Conservation (phyloP, 2,329 filamentous ascomycete genomes). For the Pseudogymnoascus sp. region DNA sequence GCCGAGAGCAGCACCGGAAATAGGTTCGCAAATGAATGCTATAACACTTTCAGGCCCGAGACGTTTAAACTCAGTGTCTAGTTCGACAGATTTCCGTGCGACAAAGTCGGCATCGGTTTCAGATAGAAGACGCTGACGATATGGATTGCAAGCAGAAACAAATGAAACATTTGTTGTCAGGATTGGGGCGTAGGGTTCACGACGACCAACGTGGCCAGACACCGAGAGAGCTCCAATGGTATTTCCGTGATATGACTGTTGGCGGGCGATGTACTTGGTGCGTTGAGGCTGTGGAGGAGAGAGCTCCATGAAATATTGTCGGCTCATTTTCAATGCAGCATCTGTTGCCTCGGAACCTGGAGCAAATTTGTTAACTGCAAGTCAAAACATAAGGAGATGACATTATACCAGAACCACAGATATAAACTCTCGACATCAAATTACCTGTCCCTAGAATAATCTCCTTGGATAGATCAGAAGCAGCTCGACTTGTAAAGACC, state of each 20-base stretch:
- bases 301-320: conserved; percentile 58
- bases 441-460: conserved; percentile 34
- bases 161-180: conserved; percentile 46
- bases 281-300: conserved; percentile 42
- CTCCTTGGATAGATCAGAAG: conserved; percentile 40
- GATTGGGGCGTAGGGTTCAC: conserved; percentile 49
- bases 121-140: conserved; percentile 43
- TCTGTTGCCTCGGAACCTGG: conserved; percentile 62
- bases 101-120: conserved; percentile 52
- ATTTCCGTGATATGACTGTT: conserved; percentile 62
- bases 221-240: conserved; percentile 56
- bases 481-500: conserved; percentile 47
- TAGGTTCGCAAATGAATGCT: conserved; percentile 59
- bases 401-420: conserved; percentile 47
- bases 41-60: conserved; percentile 56
- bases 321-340: conserved; percentile 57
- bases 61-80: conserved; percentile 53
- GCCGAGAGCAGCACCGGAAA: conserved; percentile 62
- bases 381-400: neutral
- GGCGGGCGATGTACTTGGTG: conserved; percentile 54
- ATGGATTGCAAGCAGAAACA: conserved; percentile 57
- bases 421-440: conserved; percentile 46
- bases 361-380: conserved; percentile 12
- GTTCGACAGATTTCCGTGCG: conserved; percentile 47
- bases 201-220: conserved; percentile 52